These are phyloP conservation scores for Aciculoconidium aculeatum DNA, from an alignment of 805 yeast species.

Conservation along the genomic window DNA sequence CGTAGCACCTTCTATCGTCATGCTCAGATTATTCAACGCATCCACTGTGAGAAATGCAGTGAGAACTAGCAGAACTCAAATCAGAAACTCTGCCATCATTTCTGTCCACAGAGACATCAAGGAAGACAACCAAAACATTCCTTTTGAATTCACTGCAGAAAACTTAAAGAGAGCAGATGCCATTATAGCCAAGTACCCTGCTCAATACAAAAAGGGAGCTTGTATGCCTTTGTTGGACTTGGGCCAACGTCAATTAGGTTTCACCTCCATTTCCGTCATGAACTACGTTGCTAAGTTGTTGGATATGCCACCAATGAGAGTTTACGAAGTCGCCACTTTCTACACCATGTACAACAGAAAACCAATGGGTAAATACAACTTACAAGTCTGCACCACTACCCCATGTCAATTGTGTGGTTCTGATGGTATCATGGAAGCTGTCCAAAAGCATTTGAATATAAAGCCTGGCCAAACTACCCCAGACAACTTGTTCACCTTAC, in stretches of 20 bases:
- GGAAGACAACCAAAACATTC: slow-evolving; percentile 58
- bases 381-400: slow-evolving; percentile 85
- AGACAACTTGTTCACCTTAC: slow-evolving; percentile 72
- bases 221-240: slow-evolving; percentile 82
- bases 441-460: slow-evolving; percentile 53
- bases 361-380: slow-evolving; percentile 79
- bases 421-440: slow-evolving; percentile 70
- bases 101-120: slow-evolving; percentile 71
- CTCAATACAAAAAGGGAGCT: slow-evolving; percentile 83
- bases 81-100: slow-evolving; percentile 35
- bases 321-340: slow-evolving; percentile 86
- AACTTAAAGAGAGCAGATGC: slow-evolving; percentile 65
- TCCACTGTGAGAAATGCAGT: slow-evolving; percentile 11
- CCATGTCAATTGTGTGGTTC: slow-evolving; percentile 84
- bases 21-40: slow-evolving; percentile 17
- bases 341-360: slow-evolving; percentile 86
- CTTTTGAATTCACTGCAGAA: slow-evolving; percentile 67
- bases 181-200: slow-evolving; percentile 73
- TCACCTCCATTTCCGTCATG: slow-evolving; percentile 83
- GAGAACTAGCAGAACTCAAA: slow-evolving; percentile 11
- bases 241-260: slow-evolving; percentile 84
- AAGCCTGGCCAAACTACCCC: slow-evolving; percentile 73
- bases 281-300: slow-evolving; percentile 79
- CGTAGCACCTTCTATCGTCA: no score
- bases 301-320: slow-evolving; percentile 93